These are phyloP conservation scores for Penicillium odoratum DNA, from an alignment of 495 filamentous ascomycete species.

Conservation along the genomic window DNA sequence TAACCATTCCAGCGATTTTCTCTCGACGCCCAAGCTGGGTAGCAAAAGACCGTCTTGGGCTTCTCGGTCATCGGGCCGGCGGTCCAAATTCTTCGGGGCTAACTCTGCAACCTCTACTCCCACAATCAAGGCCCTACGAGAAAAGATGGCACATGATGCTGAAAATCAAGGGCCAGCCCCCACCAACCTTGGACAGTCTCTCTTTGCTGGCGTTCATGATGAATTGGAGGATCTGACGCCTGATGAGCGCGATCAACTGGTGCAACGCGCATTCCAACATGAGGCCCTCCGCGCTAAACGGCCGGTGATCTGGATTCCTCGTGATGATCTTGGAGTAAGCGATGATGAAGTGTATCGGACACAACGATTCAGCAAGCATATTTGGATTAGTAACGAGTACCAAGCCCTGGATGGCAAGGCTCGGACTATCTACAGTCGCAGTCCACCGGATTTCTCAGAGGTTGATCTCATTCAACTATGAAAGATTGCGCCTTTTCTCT, in stretches of 20 bases:
- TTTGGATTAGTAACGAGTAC: constrained; percentile 94
- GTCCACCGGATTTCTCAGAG: constrained; percentile 91
- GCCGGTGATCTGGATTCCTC: constrained; percentile 91
- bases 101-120: constrained; percentile 35
- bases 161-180: constrained; percentile 63
- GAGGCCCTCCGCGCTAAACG: constrained; percentile 80
- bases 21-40: constrained; percentile 22
- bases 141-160: constrained; percentile 50
- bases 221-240: constrained; percentile 93
- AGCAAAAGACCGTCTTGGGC: constrained; percentile 42
- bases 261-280: constrained; percentile 89
- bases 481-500: constrained; percentile 21
- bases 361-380: constrained; percentile 69
- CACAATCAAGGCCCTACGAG: constrained; percentile 33
- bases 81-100: constrained; percentile 43
- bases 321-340: constrained; percentile 85
- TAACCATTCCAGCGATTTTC: constrained; percentile 14
- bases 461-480: constrained; percentile 84
- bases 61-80: constrained; percentile 37
- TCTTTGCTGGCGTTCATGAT: constrained; percentile 85
- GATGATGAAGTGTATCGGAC: constrained; percentile 88
- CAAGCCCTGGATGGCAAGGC: constrained; percentile 81
- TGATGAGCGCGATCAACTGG: constrained; percentile 83
- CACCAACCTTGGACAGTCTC: constrained; percentile 64
- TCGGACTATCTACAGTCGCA: constrained; percentile 81